phyloP scores from a whole-genome alignment of 2,329 filamentous ascomycete species.

The Apiospora phragmitis region DNA sequence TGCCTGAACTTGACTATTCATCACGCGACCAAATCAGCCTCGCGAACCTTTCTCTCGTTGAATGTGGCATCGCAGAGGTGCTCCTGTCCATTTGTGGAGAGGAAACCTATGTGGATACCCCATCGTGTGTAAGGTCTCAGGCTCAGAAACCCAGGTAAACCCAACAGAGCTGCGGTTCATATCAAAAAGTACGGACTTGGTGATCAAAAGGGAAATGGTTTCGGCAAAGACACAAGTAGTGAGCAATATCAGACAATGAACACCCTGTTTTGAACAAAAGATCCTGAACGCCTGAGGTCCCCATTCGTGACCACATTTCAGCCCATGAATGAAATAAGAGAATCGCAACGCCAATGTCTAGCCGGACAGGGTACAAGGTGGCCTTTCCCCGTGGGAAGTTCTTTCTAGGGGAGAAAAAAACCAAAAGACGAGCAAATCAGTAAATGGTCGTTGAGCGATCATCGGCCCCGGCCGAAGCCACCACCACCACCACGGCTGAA shows the following conservation, averaged over 20 bases:
- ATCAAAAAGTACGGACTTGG: neutral
- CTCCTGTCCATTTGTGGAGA: neutral
- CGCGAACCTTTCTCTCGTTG: neutral
- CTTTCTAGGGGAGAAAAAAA: neutral
- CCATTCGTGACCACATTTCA: conserved; percentile 16
- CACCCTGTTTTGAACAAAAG: conserved; percentile 11
- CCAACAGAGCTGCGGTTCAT: neutral
- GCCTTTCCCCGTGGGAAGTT: neutral
- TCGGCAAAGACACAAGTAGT: neutral
- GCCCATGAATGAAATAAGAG: conserved; percentile 13
- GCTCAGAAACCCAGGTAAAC: neutral
- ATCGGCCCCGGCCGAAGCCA: conserved; percentile 16
- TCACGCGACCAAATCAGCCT: neutral
- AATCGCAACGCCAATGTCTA: conserved; percentile 13
- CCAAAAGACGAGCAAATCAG: conserved; percentile 4
- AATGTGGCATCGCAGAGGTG: neutral
- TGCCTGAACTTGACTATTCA: neutral
- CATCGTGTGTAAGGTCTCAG: neutral
- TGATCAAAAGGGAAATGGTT: neutral
- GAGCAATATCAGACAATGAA: conserved; percentile 6
- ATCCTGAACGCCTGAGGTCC: conserved; percentile 17
- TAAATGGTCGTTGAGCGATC: conserved; percentile 6
- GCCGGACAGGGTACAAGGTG: conserved; percentile 9
- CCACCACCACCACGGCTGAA: conserved; percentile 30
- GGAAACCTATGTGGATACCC: too few species aligned